Evolutionary conservation across 1,139 yeast species (phyloP), one percentile per base, ranked within the genome.

Genomic region (Candida pseudoviswanathii): DNA sequence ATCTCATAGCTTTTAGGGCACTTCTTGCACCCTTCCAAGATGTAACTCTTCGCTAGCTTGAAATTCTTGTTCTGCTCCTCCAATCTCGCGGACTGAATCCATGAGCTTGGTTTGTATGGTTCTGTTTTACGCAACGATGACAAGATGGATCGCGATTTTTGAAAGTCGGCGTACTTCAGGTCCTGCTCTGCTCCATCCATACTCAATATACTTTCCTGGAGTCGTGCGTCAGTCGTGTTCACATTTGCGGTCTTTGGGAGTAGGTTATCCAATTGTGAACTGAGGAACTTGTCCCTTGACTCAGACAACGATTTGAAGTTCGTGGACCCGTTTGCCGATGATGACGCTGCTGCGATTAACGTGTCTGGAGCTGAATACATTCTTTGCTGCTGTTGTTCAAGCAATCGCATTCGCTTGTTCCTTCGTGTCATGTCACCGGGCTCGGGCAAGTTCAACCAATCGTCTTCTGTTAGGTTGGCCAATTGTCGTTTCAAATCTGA

Each of bases 381-480:
- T 50, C 97, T 69, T 56, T 84, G 85, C 51, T 82, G 82, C 60
- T 75, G 80, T 59, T 85, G 87, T 45, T 81, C 80, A 49, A 85
- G 76, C 43, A 84, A 66, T 45, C 97, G 71, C 46, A 79, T 71
- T 49, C 98, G 71, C 59, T 91, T 90, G 64, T 91, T 90, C 52
- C 83, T 73, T 58, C 86, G 78, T 0, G 99, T 94, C 58, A 89
- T 72, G 67, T 94, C 99, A 2, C 91, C 89, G 0, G 91, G 95
- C 54, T 90, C 97, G 0, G 99, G 98, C 4, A 94, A 63, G 54
- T 73, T 76, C 2, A 81, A 78, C 99, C 99, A 94, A 59, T 92
- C 86, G 2, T 82, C 86, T 22, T 75, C 81, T 2, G 89, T 75
- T 0, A 94, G 80, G 0, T 68, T 56, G 0, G 84, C 72, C 46